A percentile compares a stretch with the other conserved stretches of the same genome.
Evolutionary conservation across 768 basidiomycete species (phyloP).

Genomic region (Multifurca ochricompacta): DNA sequence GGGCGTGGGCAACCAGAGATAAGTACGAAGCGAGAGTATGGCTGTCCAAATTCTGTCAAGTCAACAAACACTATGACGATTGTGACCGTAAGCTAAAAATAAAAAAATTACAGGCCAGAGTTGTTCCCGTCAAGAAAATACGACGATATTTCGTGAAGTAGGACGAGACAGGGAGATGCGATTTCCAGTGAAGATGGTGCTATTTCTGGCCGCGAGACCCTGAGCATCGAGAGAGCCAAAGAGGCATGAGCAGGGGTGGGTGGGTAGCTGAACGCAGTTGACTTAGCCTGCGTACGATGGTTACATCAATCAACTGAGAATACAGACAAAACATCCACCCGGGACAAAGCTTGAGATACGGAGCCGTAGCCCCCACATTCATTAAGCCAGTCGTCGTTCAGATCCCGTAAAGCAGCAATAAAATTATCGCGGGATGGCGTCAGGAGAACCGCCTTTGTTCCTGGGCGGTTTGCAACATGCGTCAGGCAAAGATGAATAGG

Average conservation of each 20-base stretch:
- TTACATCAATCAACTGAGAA: neutral
- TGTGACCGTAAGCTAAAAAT: neutral
- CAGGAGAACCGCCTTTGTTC: conserved; percentile 39
- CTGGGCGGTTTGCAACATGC: conserved; percentile 29
- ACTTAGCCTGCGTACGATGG: neutral
- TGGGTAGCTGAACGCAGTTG: conserved; percentile 10
- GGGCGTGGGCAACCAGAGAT: conserved; percentile 15
- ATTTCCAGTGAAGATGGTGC: neutral
- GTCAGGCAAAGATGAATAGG: conserved; percentile 63
- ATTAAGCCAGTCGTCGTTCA: conserved; percentile 41
- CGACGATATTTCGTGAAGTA: conserved; percentile 20
- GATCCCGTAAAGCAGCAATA: conserved; percentile 34
- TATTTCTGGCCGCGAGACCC: neutral
- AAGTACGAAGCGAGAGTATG: conserved; percentile 15
- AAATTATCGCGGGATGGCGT: conserved; percentile 45
- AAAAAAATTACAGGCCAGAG: conserved; percentile 1
- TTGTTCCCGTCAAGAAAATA: conserved; percentile 14
- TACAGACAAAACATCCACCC: conserved; percentile 48
- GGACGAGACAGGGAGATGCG: conserved; percentile 9
- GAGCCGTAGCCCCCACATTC: conserved; percentile 27
- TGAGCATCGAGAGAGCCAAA: conserved; percentile 18
- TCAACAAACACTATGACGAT: neutral
- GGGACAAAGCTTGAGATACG: conserved; percentile 22
- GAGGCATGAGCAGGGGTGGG: conserved; percentile 10
- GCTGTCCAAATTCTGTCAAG: conserved; percentile 2